Evolutionary conservation across 192 early-diverging fungal genomes (phyloP).

Genomic region (Backusella liffmaniae): DNA sequence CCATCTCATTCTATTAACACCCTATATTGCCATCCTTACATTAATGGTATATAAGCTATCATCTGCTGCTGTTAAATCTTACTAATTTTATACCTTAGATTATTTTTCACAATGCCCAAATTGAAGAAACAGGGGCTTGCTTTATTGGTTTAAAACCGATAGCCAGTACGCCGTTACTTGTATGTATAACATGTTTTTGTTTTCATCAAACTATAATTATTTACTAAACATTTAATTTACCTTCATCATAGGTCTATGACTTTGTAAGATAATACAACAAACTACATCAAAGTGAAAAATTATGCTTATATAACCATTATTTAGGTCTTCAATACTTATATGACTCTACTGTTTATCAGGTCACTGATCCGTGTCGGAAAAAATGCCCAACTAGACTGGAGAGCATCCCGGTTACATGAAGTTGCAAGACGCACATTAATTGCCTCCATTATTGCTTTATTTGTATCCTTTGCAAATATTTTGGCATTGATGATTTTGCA

Average conservation of each 20-base stretch:
- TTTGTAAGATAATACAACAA: background rate
- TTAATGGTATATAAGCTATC: background rate
- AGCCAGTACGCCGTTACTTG: background rate
- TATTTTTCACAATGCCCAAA: background rate
- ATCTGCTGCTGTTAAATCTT: background rate
- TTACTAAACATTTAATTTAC: background rate
- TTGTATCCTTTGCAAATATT: conserved; percentile 43
- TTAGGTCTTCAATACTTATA: background rate
- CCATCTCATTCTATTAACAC: conserved; percentile 23
- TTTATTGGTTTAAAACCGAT: background rate
- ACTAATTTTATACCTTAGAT: background rate
- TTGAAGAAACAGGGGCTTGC: background rate
- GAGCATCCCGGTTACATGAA: conserved; percentile 22
- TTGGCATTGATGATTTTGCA: conserved; percentile 34
- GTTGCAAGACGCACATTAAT: conserved; percentile 45
- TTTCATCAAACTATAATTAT: background rate
- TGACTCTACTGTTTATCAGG: conserved; percentile 27
- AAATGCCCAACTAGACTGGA: conserved; percentile 4
- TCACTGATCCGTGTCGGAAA: conserved; percentile 18
- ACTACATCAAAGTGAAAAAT: background rate
- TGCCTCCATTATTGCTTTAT: conserved; percentile 39
- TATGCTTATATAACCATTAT: background rate
- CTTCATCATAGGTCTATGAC: background rate
- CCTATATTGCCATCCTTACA: conserved; percentile 26
- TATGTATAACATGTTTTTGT: background rate